Percentiles rank a stretch among this genome's conserved stretches.
These are phyloP conservation scores for Phylloboletellus chloephorus DNA, from an alignment of 1,284 basidiomycete genomes.

Conservation along the genomic window DNA sequence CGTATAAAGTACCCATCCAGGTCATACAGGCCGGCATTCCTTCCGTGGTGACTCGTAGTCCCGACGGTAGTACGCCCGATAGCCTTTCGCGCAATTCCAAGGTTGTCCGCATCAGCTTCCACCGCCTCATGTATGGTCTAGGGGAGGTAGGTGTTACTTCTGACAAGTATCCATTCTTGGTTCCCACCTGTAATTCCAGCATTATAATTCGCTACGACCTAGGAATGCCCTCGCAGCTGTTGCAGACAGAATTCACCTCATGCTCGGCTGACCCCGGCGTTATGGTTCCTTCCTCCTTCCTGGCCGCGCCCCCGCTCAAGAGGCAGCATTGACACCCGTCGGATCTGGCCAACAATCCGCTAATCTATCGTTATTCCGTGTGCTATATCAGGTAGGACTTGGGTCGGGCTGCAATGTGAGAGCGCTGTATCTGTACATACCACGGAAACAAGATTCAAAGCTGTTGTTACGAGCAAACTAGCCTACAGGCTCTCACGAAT, in stretches of 20 bases:
- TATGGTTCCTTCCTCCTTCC: too few species aligned
- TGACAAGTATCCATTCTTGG: neutral
- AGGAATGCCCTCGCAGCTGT: slow-evolving; percentile 39
- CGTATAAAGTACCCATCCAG: slow-evolving; percentile 86
- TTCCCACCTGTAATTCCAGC: slow-evolving; percentile 41
- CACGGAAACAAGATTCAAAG: slow-evolving; percentile 5
- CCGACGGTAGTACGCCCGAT: slow-evolving; percentile 34
- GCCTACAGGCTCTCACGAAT: slow-evolving; percentile 6
- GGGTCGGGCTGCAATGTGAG: too few species aligned
- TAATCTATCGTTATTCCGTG: neutral
- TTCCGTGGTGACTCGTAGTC: slow-evolving; percentile 77
- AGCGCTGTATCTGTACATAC: too few species aligned
- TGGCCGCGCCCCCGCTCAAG: neutral
- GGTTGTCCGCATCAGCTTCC: slow-evolving; percentile 80
- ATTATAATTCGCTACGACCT: slow-evolving; percentile 81
- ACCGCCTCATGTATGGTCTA: slow-evolving; percentile 86
- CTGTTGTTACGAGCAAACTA: slow-evolving; percentile 5
- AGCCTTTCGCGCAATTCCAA: slow-evolving; percentile 38
- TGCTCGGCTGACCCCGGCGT: slow-evolving; percentile 30
- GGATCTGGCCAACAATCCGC: neutral
- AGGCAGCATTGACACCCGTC: neutral
- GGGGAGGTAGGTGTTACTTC: slow-evolving; percentile 74
- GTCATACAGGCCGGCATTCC: slow-evolving; percentile 85
- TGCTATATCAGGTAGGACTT: neutral
- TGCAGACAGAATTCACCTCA: slow-evolving; percentile 38